phyloP scores from a whole-genome alignment of 2,329 filamentous ascomycete genomes.

The Talaromyces albobiverticillius region DNA sequence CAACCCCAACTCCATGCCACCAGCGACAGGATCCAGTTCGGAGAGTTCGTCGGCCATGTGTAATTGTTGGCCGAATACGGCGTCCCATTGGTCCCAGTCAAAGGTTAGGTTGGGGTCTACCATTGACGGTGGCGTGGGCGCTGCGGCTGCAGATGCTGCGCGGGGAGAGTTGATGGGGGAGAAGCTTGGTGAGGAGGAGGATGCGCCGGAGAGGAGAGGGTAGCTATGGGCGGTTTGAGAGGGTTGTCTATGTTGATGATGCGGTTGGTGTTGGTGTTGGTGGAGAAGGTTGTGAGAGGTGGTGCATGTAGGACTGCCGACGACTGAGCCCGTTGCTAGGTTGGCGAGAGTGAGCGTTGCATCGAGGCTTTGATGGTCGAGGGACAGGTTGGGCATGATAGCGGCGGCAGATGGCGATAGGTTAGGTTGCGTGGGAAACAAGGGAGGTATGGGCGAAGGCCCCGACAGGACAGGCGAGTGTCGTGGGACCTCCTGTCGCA shows the following conservation, averaged over 20 bases:
- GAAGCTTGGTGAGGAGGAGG: background rate
- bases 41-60: conserved; percentile 43
- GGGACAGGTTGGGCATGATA: conserved; percentile 1
- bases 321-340: conserved; percentile 5
- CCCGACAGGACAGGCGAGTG: conserved; percentile 19
- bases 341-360: conserved; percentile 16
- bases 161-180: background rate
- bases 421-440: conserved; percentile 8
- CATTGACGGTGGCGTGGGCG: conserved; percentile 35
- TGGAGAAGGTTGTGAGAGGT: conserved; percentile 1
- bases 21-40: conserved; percentile 39
- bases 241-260: background rate
- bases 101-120: conserved; percentile 43
- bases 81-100: conserved; percentile 51
- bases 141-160: conserved; percentile 13
- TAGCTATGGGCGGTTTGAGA: background rate
- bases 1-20: conserved; percentile 23
- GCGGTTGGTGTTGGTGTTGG: background rate
- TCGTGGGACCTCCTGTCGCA: conserved; percentile 25
- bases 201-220: background rate
- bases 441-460: conserved; percentile 16
- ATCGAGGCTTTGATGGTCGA: conserved; percentile 9
- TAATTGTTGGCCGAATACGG: conserved; percentile 47
- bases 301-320: background rate
- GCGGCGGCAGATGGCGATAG: background rate